Conservation (phyloP, 2,329 filamentous ascomycete genomes). For the Xenoacremonium recifei region DNA sequence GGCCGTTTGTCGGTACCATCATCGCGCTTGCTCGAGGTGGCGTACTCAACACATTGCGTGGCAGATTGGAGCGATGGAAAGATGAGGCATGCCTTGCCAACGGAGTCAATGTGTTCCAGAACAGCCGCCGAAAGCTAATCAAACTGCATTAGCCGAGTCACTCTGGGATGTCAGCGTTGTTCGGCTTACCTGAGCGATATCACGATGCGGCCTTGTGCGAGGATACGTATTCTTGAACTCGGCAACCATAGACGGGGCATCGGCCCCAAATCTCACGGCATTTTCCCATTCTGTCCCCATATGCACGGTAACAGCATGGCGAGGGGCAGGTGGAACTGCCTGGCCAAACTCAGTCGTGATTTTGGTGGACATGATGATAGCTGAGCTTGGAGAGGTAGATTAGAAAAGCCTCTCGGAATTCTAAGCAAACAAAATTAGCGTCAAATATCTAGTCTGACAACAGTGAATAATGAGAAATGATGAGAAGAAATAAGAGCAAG, state of each 20-base stretch:
- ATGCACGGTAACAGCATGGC: slow-evolving; percentile 2
- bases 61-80: slow-evolving; percentile 7
- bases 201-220: slow-evolving; percentile 4
- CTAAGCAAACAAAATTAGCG: too few relatives aligned
- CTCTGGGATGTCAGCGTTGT: too few relatives aligned
- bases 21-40: slow-evolving; percentile 5
- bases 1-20: slow-evolving; percentile 4
- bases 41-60: slow-evolving; percentile 5
- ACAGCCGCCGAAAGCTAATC: background rate
- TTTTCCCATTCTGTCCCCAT: background rate
- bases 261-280: background rate
- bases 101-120: background rate
- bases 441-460: too few relatives aligned
- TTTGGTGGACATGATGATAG: background rate
- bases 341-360: slow-evolving; percentile 4
- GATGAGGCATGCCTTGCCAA: slow-evolving; percentile 1
- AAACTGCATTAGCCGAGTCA: background rate
- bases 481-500: too few relatives aligned
- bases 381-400: too few relatives aligned
- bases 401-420: too few relatives aligned
- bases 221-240: slow-evolving; percentile 4
- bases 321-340: slow-evolving; percentile 4
- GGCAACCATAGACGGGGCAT: background rate
- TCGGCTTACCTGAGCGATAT: slow-evolving; percentile 4
- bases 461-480: too few relatives aligned